phyloP scores from a whole-genome alignment of 2,329 filamentous ascomycete species.

The Neoarthrinium moseri region DNA sequence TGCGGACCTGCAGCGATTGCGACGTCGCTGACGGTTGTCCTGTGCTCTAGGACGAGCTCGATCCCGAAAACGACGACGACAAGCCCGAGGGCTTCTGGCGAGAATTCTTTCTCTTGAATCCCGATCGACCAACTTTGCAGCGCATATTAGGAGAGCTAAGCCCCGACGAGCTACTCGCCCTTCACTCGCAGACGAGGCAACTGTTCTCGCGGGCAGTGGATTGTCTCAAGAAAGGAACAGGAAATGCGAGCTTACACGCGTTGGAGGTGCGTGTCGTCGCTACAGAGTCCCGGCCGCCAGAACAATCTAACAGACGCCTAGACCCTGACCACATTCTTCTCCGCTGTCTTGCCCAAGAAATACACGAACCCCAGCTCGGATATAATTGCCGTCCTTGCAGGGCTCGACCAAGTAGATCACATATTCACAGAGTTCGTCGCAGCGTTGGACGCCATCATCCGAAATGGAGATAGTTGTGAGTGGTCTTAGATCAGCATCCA shows the following conservation, averaged over 20 bases:
- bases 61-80: conserved; percentile 62
- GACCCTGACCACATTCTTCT: conserved; percentile 88
- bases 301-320: conserved; percentile 47
- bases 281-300: background rate
- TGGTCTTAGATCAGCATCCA: no score
- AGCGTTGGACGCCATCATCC: conserved; percentile 78
- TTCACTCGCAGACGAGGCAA: conserved; percentile 76
- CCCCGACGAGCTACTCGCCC: conserved; percentile 71
- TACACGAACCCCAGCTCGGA: conserved; percentile 96
- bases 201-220: conserved; percentile 74
- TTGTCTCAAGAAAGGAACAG: conserved; percentile 60
- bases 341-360: conserved; percentile 78
- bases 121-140: conserved; percentile 69
- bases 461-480: conserved; percentile 70
- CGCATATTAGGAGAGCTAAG: conserved; percentile 67
- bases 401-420: conserved; percentile 82
- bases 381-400: conserved; percentile 85
- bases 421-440: conserved; percentile 88
- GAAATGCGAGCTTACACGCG: conserved; percentile 71
- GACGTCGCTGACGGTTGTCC: conserved; percentile 21
- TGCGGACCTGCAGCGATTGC: background rate
- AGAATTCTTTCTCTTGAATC: conserved; percentile 89
- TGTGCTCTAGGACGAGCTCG: conserved; percentile 47
- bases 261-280: conserved; percentile 64
- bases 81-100: conserved; percentile 91